These are phyloP conservation scores for Suillus fuscotomentosus DNA, from an alignment of 768 basidiomycete species.

Conservation along the genomic window DNA sequence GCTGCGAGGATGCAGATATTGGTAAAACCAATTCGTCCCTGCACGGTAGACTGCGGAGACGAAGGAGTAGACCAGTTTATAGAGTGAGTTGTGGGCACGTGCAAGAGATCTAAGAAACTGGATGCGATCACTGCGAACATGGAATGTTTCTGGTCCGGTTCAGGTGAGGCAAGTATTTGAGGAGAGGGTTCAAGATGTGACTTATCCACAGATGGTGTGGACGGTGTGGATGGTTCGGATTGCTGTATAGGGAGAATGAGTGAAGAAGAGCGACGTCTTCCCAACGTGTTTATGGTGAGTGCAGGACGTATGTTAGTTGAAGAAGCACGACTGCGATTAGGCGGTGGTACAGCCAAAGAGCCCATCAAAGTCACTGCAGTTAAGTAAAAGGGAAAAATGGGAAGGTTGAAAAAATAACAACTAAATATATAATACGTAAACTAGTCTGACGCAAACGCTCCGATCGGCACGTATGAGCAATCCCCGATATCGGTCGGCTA, in stretches of 20 bases:
- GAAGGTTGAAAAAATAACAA: neutral
- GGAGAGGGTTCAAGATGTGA: neutral
- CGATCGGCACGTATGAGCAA: constrained; percentile 1
- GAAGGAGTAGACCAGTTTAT: constrained; percentile 46
- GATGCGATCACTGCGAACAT: constrained; percentile 54
- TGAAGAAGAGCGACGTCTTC: constrained; percentile 52
- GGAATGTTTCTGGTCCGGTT: constrained; percentile 29
- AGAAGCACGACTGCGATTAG: constrained; percentile 53
- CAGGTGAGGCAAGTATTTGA: constrained; percentile 9
- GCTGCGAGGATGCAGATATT: constrained; percentile 50
- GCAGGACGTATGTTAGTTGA: constrained; percentile 57
- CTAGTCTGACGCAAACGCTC: neutral
- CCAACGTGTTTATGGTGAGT: constrained; percentile 51
- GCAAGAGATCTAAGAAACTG: constrained; percentile 53
- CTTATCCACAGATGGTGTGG: constrained; percentile 4
- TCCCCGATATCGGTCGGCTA: neutral
- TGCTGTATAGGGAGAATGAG: constrained; percentile 36
- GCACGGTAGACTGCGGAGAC: constrained; percentile 36
- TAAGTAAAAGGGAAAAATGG: constrained; percentile 5
- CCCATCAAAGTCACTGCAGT: constrained; percentile 18
- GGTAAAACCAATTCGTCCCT: constrained; percentile 53
- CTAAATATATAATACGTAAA: constrained; percentile 3
- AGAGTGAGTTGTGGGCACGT: constrained; percentile 39
- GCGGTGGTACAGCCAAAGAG: constrained; percentile 38
- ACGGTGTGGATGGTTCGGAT: constrained; percentile 14